Base-by-base conservation (phyloP, 306 rosid species). In the Sphenostylis stenocarpa region DNA sequence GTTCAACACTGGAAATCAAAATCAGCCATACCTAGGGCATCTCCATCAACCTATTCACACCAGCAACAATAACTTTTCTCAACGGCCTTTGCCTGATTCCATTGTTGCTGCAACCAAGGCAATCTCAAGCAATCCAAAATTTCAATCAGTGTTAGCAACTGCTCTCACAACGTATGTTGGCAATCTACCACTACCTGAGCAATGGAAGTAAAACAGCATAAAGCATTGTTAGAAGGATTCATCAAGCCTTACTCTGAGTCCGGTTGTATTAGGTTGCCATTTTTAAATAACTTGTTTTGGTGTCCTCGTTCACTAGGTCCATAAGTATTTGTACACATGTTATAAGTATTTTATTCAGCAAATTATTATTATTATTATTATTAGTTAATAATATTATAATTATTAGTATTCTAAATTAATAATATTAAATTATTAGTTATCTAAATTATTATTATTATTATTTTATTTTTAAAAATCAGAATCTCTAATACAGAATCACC, bases 81-180 rank as follows among this genome's bases (percentile, higher is more conserved):
- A 81, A 39, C 48, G 66, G 21, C 62, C 67, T 58, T 14, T 39
- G 13, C 29, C 77, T 4, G 80, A 78, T 57, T 14, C 70, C 7
- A 61, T 83, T 74, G 75, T 17, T 17, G 81, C 83, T 17, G 75
- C 78, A 84, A 72, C 83, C 72, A 77, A 77, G 16, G 80, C 77
- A 61, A 53, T 80, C 69, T 44, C 85, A 72, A 26, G 70, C 13
- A 71, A 76, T 76, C 73, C 75, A 1, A 62, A 82, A 21, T 85
- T 79, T 67, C 88, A 81, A 12, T 74, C 82, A 31, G 82, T 67
- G 17, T 41, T 82, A 49, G 80, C 83, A 1, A 73, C 84, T 45
- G 79, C 80, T 7, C 77, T 85, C 31, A 75, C 75, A 39, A 43
- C 72, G 33, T 70, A 69, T 24, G 76, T 63, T 41, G 81, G 74